phyloP scores from a whole-genome alignment of 2,329 filamentous ascomycete species.

The Talaromyces sp. region DNA sequence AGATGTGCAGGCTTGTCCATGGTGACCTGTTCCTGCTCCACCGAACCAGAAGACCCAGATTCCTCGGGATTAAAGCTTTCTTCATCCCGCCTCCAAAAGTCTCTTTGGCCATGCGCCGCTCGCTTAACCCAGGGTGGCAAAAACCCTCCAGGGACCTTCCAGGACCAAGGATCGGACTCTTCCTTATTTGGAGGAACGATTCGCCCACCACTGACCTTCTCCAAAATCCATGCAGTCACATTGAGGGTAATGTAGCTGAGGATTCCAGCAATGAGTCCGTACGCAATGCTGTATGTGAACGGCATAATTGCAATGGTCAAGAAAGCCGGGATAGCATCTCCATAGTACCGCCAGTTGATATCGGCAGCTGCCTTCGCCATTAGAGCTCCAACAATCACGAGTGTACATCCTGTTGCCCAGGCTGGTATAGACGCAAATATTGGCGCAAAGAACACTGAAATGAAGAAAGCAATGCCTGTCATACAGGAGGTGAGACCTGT shows the following conservation, averaged over 20 bases:
- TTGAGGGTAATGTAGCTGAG: conserved; percentile 78
- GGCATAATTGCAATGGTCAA: conserved; percentile 84
- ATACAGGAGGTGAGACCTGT: conserved; percentile 82
- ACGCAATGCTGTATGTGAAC: conserved; percentile 85
- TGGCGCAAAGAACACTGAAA: conserved; percentile 85
- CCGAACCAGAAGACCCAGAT: conserved; percentile 14
- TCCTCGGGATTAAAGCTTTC: conserved; percentile 18
- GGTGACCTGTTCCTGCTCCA: conserved; percentile 21
- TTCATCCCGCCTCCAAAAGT: conserved; percentile 65
- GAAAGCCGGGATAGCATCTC: conserved; percentile 82
- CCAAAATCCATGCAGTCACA: conserved; percentile 68
- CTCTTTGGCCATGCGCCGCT: conserved; percentile 66
- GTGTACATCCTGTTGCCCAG: conserved; percentile 87
- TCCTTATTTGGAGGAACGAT: conserved; percentile 75
- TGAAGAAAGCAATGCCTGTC: conserved; percentile 81
- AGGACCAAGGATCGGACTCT: conserved; percentile 79
- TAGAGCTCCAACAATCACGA: conserved; percentile 84
- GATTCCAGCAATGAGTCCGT: conserved; percentile 81
- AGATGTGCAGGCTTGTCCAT: conserved; percentile 14
- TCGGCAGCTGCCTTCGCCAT: conserved; percentile 78
- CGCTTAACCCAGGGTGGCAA: conserved; percentile 74
- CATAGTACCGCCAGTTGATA: conserved; percentile 87
- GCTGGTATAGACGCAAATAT: conserved; percentile 88
- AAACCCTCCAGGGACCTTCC: conserved; percentile 72
- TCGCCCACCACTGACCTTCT: conserved; percentile 66